Evolutionary conservation across 805 yeast species (phyloP), one percentile per base, ranked within the genome.

Genomic region (Kluyveromyces nonfermentans): DNA sequence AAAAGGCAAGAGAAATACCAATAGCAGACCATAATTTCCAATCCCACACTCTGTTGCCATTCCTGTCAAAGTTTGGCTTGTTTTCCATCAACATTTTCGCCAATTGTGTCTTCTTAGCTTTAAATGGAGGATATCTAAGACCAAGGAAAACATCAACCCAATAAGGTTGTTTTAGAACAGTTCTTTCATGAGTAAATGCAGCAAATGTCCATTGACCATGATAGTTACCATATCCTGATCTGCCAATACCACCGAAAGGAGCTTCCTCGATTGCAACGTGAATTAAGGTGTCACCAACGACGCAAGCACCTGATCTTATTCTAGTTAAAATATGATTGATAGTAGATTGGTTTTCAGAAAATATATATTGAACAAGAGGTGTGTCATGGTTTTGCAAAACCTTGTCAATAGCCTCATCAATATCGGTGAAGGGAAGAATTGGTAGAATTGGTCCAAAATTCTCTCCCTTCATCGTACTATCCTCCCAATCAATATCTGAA

Each of bases 241-340:
- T 59, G 12, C 97, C 96, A 44, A 89, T 67, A 19, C 97, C 97
- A 30, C 97, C 97, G 64, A 89, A 90, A 20, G 97, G 97, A 3
- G 85, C 76, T 40, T 72, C 71, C 6, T 70, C 46, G 42, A 83
- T 70, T 1, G 78, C 89, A 35, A 77, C 86, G 49, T 87, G 95
- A 54, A 85, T 48, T 39, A 86, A 41, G 0, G 80, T 72, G 51
- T 88, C 96, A 57, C 87, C 86, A 48, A 85, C 67, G 38, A 77
- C 60, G 12, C 78, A 68, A 4, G 77, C 82, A 21, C 96, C 96
- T 0, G 93, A 81, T 56, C 94, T 74, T 19, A 86, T 66, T 8
- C 68, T 55, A 4, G 64, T 59, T 45, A 72, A 63, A 46, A 86
- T 75, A 44, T 64, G 63, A 4, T 72, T 61, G 45, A 74, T 73